These are phyloP conservation scores for Tubosaeta sp. DNA, from an alignment of 768 basidiomycete genomes.

Conservation along the genomic window DNA sequence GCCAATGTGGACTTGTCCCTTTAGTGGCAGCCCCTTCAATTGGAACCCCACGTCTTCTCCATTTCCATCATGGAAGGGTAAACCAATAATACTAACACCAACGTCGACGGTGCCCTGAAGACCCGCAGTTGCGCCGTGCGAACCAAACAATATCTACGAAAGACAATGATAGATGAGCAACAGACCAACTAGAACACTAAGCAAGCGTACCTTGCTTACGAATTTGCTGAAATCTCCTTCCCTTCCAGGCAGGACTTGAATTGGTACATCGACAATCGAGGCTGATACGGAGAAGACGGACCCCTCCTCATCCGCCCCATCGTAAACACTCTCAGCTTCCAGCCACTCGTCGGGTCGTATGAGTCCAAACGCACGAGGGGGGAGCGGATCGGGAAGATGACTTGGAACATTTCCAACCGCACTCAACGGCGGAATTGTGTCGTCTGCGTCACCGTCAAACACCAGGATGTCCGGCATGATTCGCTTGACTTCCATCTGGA, in stretches of 20 bases:
- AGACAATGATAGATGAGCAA: conserved; percentile 1
- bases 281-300: conserved; percentile 58
- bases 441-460: conserved; percentile 66
- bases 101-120: conserved; percentile 63
- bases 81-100: conserved; percentile 51
- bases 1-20: conserved; percentile 60
- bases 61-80: conserved; percentile 45
- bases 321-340: conserved; percentile 38
- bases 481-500: conserved; percentile 56
- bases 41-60: conserved; percentile 46
- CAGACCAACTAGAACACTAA: neutral
- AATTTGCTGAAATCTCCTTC: conserved; percentile 74
- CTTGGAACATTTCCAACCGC: conserved; percentile 35
- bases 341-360: conserved; percentile 73
- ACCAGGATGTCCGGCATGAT: conserved; percentile 76
- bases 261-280: conserved; percentile 65
- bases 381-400: conserved; percentile 61
- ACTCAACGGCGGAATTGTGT: conserved; percentile 8
- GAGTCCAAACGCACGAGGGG: conserved; percentile 69
- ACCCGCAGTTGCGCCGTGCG: conserved; percentile 64
- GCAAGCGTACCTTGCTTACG: conserved; percentile 58
- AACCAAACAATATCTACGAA: conserved; percentile 62
- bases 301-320: conserved; percentile 45
- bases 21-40: conserved; percentile 60
- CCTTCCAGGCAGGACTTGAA: conserved; percentile 75